These are phyloP conservation scores for Aspergillus ochraceoroseus DNA, from an alignment of 2,329 filamentous ascomycete genomes.

Conservation along the genomic window DNA sequence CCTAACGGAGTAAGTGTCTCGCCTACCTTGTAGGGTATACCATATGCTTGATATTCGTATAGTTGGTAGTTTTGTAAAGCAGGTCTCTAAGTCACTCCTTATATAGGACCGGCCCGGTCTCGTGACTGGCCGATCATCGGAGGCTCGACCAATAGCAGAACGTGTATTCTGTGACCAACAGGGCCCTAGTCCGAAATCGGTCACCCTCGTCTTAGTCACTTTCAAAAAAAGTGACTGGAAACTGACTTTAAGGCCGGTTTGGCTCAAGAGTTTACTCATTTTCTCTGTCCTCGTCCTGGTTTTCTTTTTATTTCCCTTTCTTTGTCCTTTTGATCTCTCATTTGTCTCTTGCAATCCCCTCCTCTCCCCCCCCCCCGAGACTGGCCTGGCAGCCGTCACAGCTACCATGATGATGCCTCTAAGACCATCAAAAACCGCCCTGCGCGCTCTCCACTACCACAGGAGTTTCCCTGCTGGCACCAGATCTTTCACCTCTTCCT, in stretches of 20 bases:
- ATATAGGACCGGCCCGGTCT: no score
- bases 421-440: slow-evolving; percentile 47
- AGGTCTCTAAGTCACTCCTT: no score
- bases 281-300: slow-evolving; percentile 16
- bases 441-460: slow-evolving; percentile 45
- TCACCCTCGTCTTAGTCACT: no score
- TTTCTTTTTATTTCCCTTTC: slow-evolving; percentile 18
- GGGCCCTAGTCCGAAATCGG: slow-evolving; percentile 13
- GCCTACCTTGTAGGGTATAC: no score
- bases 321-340: slow-evolving; percentile 18
- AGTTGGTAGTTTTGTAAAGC: no score
- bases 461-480: slow-evolving; percentile 37
- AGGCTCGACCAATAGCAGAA: slow-evolving; percentile 20
- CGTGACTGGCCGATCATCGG: slow-evolving; percentile 36
- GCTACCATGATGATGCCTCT: slow-evolving; percentile 49
- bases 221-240: no score
- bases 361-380: slow-evolving; percentile 14
- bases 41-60: no score
- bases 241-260: slow-evolving; percentile 18
- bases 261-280: slow-evolving; percentile 26
- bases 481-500: slow-evolving; percentile 45
- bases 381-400: slow-evolving; percentile 35
- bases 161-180: slow-evolving; percentile 25
- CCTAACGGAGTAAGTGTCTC: no score
- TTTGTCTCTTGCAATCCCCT: no score